phyloP scores from a whole-genome alignment of 495 filamentous ascomycete genomes.

The Clavariopsis aquatica region DNA sequence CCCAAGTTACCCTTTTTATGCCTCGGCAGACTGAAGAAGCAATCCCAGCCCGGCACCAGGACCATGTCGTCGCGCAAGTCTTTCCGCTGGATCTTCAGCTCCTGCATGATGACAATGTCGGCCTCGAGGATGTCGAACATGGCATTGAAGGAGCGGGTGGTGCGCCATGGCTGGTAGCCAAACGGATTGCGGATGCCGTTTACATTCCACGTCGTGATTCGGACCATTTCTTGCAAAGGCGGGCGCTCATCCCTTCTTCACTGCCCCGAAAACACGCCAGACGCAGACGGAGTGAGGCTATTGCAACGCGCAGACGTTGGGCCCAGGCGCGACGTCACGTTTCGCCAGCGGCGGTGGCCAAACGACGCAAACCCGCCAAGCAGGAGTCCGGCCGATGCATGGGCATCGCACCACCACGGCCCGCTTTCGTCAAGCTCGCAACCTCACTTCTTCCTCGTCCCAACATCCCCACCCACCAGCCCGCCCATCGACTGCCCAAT shows the following conservation, averaged over 20 bases:
- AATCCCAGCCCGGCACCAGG: conserved; percentile 92
- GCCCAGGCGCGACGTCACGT: not conserved
- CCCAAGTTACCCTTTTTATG: conserved; percentile 79
- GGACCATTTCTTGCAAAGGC: conserved; percentile 60
- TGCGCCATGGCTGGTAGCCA: conserved; percentile 90
- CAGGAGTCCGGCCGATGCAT: not conserved
- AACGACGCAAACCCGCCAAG: conserved; percentile 30
- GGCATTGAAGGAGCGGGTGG: conserved; percentile 80
- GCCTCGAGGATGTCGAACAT: conserved; percentile 96
- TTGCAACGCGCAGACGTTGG: not conserved
- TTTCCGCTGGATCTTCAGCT: conserved; percentile 94
- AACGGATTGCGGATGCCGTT: conserved; percentile 98
- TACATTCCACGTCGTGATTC: conserved; percentile 94
- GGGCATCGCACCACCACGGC: conserved; percentile 8
- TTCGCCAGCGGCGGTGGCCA: not conserved
- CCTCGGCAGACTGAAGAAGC: conserved; percentile 88
- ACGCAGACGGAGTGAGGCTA: not conserved
- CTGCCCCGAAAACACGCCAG: conserved; percentile 23
- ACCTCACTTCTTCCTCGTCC: conserved; percentile 6
- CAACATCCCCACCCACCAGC: not conserved
- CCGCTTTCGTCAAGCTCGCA: conserved; percentile 13
- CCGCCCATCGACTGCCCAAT: conserved; percentile 15
- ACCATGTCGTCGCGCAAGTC: conserved; percentile 97
- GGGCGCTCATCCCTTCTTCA: conserved; percentile 29
- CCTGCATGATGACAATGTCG: conserved; percentile 93